Base-by-base conservation (phyloP, 495 filamentous ascomycete species). In the Penicillium cataractarum region DNA sequence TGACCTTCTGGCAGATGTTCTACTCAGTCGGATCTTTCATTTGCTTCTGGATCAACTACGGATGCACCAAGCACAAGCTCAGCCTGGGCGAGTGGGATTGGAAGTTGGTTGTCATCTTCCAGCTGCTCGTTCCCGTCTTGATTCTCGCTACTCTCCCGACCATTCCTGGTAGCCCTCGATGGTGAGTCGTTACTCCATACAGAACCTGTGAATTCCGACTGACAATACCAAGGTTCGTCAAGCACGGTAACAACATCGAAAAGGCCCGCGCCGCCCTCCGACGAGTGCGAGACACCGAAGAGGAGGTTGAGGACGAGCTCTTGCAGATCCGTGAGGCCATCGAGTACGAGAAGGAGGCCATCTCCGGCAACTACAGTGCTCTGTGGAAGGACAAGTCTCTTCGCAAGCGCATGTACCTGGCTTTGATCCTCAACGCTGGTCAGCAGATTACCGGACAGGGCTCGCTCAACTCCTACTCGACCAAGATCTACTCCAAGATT, bases 1-100 rank as follows among this genome's bases (percentile, higher is more conserved):
- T 88, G 86, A 82, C 83, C n/a, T 85, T 87, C 64, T 88, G 84
- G 86, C 85, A 88, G 72, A 84, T 86, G 74, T 87, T 87, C 72
- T 88, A 87, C 75, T 82, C 78, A 27, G 86, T 87, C 31, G 85
- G 85, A 26, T 83, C 82, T 31, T 87, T 87, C 71, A 85, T 88
- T 65, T 86, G 85, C 65, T 86, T 82, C 77, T 86, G 83, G 84
- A 81, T 88, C 54, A 81, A 81, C 63, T 88, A 83, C 62, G 84
- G 78, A 6, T 82, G 83, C 73, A 80, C 78, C 27, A 73, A 85
- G 57, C 71, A 87, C 68, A 70, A 71, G 44, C 61, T 67, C n/a
- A 72, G 63, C 37, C 75, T 88, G 15, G 84, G 83, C 9, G 78
- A 88, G 58, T 87, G 85, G 85, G 83, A 87, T 64, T 86, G 84